These are phyloP conservation scores for Tolypocladium ophioglossoides DNA, from an alignment of 2,329 filamentous ascomycete genomes.

Conservation along the genomic window DNA sequence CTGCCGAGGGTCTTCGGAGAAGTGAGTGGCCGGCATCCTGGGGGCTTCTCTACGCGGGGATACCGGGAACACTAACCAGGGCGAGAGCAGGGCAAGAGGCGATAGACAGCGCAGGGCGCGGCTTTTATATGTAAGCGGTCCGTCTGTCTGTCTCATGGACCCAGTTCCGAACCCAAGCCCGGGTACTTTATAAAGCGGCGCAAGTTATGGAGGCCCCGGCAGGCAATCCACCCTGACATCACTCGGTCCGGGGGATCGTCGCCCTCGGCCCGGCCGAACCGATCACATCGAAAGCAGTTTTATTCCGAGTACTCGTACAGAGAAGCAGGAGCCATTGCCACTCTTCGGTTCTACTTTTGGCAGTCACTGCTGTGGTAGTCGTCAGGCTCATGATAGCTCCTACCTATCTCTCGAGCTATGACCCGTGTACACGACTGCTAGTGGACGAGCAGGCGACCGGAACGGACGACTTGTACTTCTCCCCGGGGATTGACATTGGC, in stretches of 20 bases:
- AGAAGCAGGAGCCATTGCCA: no score
- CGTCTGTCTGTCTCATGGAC: not conserved
- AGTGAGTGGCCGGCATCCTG: constrained; percentile 21
- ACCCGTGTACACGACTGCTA: no score
- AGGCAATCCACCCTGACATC: not conserved
- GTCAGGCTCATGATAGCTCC: no score
- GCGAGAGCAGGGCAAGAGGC: not conserved
- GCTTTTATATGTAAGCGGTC: constrained; percentile 1
- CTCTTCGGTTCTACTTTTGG: no score
- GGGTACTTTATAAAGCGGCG: not conserved
- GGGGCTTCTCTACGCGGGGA: not conserved
- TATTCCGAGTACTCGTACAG: no score
- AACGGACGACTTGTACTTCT: no score
- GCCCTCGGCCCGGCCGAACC: not conserved
- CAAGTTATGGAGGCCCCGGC: not conserved
- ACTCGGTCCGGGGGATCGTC: not conserved
- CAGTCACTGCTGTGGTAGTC: no score
- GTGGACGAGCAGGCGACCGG: no score
- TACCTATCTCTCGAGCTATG: no score
- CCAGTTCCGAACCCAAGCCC: not conserved
- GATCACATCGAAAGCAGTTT: no score
- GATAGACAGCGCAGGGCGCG: not conserved
- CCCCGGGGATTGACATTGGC: no score
- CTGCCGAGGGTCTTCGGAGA: constrained; percentile 25
- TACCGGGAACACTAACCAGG: not conserved